Percentiles rank a stretch among this genome's conserved stretches.
These are phyloP conservation scores for Byssoonygena ceratinophila DNA, from an alignment of 2,329 filamentous ascomycete species.

Conservation along the genomic window DNA sequence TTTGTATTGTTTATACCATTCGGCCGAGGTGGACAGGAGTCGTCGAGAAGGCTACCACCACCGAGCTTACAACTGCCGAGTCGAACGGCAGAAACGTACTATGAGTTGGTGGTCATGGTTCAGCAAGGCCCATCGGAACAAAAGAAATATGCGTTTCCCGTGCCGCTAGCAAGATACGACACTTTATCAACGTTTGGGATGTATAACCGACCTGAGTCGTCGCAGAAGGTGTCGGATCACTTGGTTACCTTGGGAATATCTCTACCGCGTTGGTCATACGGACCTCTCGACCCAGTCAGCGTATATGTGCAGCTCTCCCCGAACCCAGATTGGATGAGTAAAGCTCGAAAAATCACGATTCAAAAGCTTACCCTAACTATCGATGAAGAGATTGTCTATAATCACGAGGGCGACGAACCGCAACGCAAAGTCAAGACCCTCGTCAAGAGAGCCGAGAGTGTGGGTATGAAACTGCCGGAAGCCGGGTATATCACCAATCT, in stretches of 20 bases:
- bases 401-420: slow-evolving; percentile 92
- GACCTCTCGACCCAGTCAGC: slow-evolving; percentile 84
- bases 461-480: slow-evolving; percentile 78
- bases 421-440: slow-evolving; percentile 80
- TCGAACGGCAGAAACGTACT: slow-evolving; percentile 91
- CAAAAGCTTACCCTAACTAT: slow-evolving; percentile 88
- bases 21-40: slow-evolving; percentile 80
- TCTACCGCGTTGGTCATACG: slow-evolving; percentile 90
- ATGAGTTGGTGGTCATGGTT: slow-evolving; percentile 90
- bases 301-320: slow-evolving; percentile 92
- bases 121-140: slow-evolving; percentile 81
- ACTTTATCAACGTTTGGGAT: slow-evolving; percentile 97
- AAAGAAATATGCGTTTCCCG: slow-evolving; percentile 81
- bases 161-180: slow-evolving; percentile 86
- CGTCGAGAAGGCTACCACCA: slow-evolving; percentile 78
- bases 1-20: slow-evolving; percentile 97
- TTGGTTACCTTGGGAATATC: slow-evolving; percentile 85
- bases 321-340: slow-evolving; percentile 81
- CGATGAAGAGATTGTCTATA: slow-evolving; percentile 97
- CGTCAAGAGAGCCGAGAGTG: slow-evolving; percentile 67
- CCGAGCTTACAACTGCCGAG: slow-evolving; percentile 83
- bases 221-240: slow-evolving; percentile 76
- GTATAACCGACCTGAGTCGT: slow-evolving; percentile 93
- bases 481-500: slow-evolving; percentile 88
- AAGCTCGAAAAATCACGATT: slow-evolving; percentile 85